These are phyloP conservation scores for Penicillium olsonii DNA, from an alignment of 2,329 filamentous ascomycete genomes.

Conservation along the genomic window DNA sequence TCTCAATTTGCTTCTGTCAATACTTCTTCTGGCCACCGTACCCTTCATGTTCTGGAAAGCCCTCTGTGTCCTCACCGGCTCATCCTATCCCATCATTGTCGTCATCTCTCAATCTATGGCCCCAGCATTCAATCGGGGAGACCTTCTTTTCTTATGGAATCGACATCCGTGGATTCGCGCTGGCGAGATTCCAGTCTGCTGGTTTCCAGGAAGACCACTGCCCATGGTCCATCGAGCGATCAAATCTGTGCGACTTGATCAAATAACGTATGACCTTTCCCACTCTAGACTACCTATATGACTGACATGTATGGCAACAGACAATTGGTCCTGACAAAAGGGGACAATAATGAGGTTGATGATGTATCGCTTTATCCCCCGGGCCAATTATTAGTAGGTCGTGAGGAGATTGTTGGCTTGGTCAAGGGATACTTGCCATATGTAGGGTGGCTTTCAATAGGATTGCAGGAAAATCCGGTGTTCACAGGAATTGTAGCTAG, in stretches of 20 bases:
- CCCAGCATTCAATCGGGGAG: conserved; percentile 9
- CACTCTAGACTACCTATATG: no score
- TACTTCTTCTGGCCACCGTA: background rate
- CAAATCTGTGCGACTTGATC: background rate
- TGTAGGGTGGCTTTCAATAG: conserved; percentile 10
- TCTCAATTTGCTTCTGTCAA: background rate
- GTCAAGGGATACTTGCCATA: conserved; percentile 24
- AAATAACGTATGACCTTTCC: background rate
- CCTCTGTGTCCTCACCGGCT: background rate
- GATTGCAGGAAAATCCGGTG: background rate
- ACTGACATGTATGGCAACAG: conserved; percentile 6
- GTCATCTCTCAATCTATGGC: conserved; percentile 12
- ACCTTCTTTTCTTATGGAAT: conserved; percentile 16
- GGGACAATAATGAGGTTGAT: conserved; percentile 25
- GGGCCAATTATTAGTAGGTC: conserved; percentile 10
- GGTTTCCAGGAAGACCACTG: conserved; percentile 12
- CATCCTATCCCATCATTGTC: conserved; percentile 7
- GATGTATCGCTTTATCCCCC: conserved; percentile 23
- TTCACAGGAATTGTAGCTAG: background rate
- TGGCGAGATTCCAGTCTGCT: conserved; percentile 17
- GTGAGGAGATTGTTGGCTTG: conserved; percentile 24
- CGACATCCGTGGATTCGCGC: background rate
- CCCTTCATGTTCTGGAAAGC: background rate
- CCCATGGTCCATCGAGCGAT: conserved; percentile 19
- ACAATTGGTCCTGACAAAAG: conserved; percentile 25